Evolutionary conservation across 2,329 filamentous ascomycete genomes (phyloP).

Genomic region (Botrytis porri): DNA sequence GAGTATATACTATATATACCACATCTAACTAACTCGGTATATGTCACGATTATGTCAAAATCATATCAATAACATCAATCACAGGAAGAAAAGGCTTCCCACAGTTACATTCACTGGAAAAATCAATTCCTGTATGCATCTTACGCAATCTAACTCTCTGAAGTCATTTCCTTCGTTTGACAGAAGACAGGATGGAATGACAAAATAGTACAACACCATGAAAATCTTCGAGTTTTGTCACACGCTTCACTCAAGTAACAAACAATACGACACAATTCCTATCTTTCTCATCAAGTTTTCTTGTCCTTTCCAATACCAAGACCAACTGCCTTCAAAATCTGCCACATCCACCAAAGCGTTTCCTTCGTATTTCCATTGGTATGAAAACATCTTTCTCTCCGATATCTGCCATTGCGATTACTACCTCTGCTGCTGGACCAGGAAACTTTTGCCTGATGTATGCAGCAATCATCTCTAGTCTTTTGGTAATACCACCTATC

Average conservation of each 20-base stretch:
- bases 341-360: conserved; percentile 40
- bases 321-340: conserved; percentile 41
- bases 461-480: conserved; percentile 53
- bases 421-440: conserved; percentile 46
- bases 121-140: background rate
- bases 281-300: conserved; percentile 8
- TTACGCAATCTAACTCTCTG: background rate
- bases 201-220: background rate
- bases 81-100: background rate
- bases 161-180: background rate
- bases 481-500: conserved; percentile 50
- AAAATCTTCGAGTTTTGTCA: background rate
- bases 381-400: conserved; percentile 48
- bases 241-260: background rate
- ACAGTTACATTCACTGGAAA: background rate
- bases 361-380: conserved; percentile 39
- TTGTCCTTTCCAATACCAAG: conserved; percentile 28
- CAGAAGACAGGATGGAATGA: background rate
- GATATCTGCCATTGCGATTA: conserved; percentile 46
- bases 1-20: background rate
- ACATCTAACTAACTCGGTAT: background rate
- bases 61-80: background rate
- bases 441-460: conserved; percentile 47
- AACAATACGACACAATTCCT: background rate
- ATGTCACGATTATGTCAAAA: background rate